phyloP scores from a whole-genome alignment of 2,329 filamentous ascomycete species.

The Hypoxylon sp. region DNA sequence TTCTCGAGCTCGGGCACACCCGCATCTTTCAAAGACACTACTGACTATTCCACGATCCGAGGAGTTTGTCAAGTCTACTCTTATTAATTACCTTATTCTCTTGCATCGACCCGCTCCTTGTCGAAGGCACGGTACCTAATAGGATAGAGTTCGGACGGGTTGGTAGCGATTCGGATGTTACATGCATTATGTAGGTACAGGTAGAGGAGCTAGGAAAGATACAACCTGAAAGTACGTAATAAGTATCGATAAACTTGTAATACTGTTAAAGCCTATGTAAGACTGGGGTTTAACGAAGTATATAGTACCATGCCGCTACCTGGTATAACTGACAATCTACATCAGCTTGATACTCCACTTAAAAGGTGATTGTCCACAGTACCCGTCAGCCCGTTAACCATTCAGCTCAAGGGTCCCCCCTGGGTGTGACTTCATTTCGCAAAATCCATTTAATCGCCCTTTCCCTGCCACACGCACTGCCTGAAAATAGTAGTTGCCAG shows the following conservation, averaged over 20 bases:
- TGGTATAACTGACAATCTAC: constrained; percentile 26
- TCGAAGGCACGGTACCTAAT: constrained; percentile 28
- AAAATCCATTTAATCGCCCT: constrained; percentile 45
- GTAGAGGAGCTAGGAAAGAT: constrained; percentile 26
- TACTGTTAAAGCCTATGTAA: not conserved
- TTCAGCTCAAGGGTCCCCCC: constrained; percentile 35
- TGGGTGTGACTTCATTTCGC: constrained; percentile 46
- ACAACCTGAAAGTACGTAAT: constrained; percentile 20
- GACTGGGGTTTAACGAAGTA: constrained; percentile 26
- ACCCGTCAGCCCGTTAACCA: constrained; percentile 42
- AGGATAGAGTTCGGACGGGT: constrained; percentile 27
- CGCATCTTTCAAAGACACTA: constrained; percentile 9
- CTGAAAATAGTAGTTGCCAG: constrained; percentile 44
- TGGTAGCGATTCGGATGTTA: constrained; percentile 40
- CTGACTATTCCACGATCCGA: constrained; percentile 8
- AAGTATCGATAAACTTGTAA: constrained; percentile 18
- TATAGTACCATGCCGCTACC: constrained; percentile 17
- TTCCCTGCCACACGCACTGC: constrained; percentile 38
- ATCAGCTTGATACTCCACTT: constrained; percentile 24
- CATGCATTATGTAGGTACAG: constrained; percentile 39
- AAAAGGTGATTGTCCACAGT: constrained; percentile 39
- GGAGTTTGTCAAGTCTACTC: constrained; percentile 15
- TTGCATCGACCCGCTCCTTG: constrained; percentile 32
- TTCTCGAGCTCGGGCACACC: constrained; percentile 7
- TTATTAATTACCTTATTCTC: constrained; percentile 11